Conservation (phyloP, 2,329 filamentous ascomycete species). For the Dissoconium aciculare region DNA sequence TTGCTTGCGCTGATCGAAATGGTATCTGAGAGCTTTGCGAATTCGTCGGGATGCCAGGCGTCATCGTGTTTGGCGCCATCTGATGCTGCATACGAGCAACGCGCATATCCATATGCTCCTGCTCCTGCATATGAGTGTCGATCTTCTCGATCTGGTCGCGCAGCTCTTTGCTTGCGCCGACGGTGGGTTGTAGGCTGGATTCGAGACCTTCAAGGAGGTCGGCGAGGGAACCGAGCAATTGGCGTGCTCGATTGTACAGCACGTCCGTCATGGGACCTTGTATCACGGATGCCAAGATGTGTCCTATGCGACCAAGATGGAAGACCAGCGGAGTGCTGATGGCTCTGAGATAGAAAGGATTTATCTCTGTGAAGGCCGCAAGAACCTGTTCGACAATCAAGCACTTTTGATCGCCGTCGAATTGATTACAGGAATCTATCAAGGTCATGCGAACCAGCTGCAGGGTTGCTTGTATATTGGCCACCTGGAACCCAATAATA, state of each 20-base stretch:
- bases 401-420: conserved; percentile 30
- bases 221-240: conserved; percentile 31
- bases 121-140: conserved; percentile 29
- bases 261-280: conserved; percentile 30
- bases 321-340: conserved; percentile 37
- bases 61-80: background rate
- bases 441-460: conserved; percentile 36
- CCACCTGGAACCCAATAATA: conserved; percentile 35
- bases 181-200: conserved; percentile 26
- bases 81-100: conserved; percentile 3
- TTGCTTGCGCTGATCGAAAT: background rate
- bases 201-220: conserved; percentile 33
- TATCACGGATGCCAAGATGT: conserved; percentile 35
- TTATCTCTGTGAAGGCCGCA: conserved; percentile 30
- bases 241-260: conserved; percentile 29
- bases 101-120: background rate
- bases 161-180: conserved; percentile 28
- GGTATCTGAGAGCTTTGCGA: conserved; percentile 10
- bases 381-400: conserved; percentile 33
- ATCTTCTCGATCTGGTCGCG: conserved; percentile 30
- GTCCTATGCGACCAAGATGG: conserved; percentile 35
- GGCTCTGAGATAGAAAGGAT: conserved; percentile 31
- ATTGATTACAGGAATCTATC: conserved; percentile 13
- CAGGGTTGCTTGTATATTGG: conserved; percentile 36
- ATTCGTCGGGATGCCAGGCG: conserved; percentile 6